Percentiles rank a stretch among this genome's conserved stretches.
Evolutionary conservation across 2,329 filamentous ascomycete genomes (phyloP).

Genomic region (Sporothrix dimorphospora): DNA sequence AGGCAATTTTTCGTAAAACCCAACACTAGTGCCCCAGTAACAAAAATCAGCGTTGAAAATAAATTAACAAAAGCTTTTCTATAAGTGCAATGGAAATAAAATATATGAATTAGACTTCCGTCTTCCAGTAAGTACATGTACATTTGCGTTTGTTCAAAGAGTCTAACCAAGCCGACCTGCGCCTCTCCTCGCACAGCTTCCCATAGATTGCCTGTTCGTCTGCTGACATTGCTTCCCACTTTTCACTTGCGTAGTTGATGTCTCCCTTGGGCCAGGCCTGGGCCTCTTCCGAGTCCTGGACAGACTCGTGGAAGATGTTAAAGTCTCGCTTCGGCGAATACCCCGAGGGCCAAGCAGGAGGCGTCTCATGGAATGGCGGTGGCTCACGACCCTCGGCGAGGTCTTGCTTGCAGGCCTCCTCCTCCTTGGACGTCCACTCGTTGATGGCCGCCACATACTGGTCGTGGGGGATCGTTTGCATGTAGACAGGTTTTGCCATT

Average conservation of each 20-base stretch:
- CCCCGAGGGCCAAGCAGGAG: background rate
- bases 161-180: conserved; percentile 5
- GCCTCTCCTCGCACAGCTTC: conserved; percentile 13
- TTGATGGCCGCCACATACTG: conserved; percentile 12
- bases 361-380: conserved; percentile 18
- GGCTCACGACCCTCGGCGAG: conserved; percentile 18
- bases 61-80: background rate
- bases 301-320: conserved; percentile 16
- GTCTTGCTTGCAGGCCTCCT: conserved; percentile 15
- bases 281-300: conserved; percentile 4
- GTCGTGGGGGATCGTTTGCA: conserved; percentile 13
- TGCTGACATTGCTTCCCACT: conserved; percentile 10
- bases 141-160: conserved; percentile 20
- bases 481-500: conserved; percentile 14
- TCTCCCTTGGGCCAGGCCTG: conserved; percentile 13
- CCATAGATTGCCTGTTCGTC: conserved; percentile 5
- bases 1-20: no score
- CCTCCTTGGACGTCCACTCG: conserved; percentile 6
- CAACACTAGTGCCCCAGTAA: no score
- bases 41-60: conserved; percentile 7
- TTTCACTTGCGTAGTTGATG: conserved; percentile 14
- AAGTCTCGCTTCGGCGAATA: conserved; percentile 11
- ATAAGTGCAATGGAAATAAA: conserved; percentile 18
- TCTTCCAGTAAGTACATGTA: conserved; percentile 16
- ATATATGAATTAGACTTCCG: conserved; percentile 12